Conservation (phyloP, 192 early-diverging fungal genomes). For the Borealophlyctis nickersoniae region DNA sequence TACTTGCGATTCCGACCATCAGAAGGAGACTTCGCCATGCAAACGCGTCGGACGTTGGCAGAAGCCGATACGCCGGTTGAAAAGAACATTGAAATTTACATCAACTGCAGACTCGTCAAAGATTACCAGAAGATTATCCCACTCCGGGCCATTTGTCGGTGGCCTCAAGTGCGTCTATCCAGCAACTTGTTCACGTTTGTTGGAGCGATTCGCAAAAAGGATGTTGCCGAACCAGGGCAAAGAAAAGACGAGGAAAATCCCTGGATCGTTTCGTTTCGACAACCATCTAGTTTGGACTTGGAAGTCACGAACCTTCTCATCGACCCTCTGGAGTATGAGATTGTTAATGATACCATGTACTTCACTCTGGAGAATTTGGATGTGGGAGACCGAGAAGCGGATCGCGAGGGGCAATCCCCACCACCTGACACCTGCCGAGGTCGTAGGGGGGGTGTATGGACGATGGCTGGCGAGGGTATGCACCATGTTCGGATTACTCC, state of each 20-base stretch:
- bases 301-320: conserved; percentile 54
- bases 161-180: conserved; percentile 52
- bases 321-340: conserved; percentile 58
- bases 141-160: conserved; percentile 58
- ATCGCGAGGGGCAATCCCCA: too few relatives aligned
- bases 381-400: too few relatives aligned
- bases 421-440: too few relatives aligned
- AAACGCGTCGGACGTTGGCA: conserved; percentile 28
- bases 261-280: conserved; percentile 51
- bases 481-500: conserved; percentile 50
- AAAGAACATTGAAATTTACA: conserved; percentile 68
- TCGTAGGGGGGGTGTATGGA: not conserved
- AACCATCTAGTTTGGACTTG: conserved; percentile 40
- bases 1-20: conserved; percentile 65
- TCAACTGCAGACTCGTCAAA: conserved; percentile 77
- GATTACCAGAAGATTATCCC: conserved; percentile 73
- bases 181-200: conserved; percentile 30
- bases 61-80: conserved; percentile 55
- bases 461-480: not conserved
- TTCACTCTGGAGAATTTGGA: conserved; percentile 55
- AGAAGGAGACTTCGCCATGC: not conserved
- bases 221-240: conserved; percentile 1
- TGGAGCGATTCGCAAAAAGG: conserved; percentile 26
- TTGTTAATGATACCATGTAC: conserved; percentile 71
- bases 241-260: conserved; percentile 39